Evolutionary conservation across 1,284 basidiomycete species (phyloP).

Genomic region (Trichosporon ovoides): DNA sequence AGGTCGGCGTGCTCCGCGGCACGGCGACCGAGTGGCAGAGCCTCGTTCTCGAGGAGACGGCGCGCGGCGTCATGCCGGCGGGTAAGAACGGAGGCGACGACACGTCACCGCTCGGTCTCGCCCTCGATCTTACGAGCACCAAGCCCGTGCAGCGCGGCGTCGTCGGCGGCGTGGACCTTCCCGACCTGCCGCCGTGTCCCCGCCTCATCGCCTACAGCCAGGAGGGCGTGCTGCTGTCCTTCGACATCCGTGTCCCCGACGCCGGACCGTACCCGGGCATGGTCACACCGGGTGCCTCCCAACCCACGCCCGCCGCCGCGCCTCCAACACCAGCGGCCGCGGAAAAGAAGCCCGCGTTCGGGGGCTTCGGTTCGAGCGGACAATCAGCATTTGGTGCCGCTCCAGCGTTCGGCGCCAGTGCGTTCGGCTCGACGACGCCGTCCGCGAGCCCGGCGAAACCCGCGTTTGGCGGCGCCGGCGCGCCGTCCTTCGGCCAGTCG

Average conservation of each 20-base stretch:
- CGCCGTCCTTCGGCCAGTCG: constrained; percentile 21
- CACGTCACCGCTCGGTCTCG: constrained; percentile 52
- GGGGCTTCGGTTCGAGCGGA: background rate
- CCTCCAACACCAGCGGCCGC: background rate
- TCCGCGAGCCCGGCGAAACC: background rate
- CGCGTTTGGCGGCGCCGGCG: background rate
- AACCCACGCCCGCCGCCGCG: constrained; percentile 8
- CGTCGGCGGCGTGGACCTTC: constrained; percentile 48
- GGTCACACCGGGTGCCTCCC: constrained; percentile 22
- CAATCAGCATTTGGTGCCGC: too few species aligned
- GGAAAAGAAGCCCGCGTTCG: constrained; percentile 13
- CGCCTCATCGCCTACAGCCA: constrained; percentile 52
- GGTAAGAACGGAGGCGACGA: constrained; percentile 49
- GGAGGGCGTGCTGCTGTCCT: constrained; percentile 53
- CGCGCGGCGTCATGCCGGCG: constrained; percentile 51
- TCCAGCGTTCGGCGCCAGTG: background rate
- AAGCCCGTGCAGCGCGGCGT: constrained; percentile 48
- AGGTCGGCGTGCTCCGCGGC: constrained; percentile 42
- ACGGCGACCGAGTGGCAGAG: constrained; percentile 47
- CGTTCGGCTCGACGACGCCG: constrained; percentile 2
- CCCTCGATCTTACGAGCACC: constrained; percentile 51
- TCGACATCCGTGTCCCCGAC: constrained; percentile 50
- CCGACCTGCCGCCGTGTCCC: constrained; percentile 50
- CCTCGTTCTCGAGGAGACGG: constrained; percentile 52
- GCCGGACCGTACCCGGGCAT: constrained; percentile 49